phyloP scores from a whole-genome alignment of 306 rosid genomes.

The Corylus americana region DNA sequence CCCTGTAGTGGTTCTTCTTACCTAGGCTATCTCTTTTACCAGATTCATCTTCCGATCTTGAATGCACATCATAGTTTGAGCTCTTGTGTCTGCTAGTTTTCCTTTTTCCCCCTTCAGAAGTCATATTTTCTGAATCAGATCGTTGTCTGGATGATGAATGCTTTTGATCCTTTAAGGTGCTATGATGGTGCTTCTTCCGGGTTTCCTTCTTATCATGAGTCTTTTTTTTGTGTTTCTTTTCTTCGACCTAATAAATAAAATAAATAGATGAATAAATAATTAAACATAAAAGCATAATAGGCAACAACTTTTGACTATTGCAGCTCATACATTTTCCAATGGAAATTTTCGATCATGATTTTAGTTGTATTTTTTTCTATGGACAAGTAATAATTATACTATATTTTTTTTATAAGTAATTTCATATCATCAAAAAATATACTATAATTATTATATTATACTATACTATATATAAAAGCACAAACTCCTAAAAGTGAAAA shows the following conservation, averaged over 20 bases:
- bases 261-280: neutral
- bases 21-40: conserved; percentile 34
- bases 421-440: too few relatives aligned
- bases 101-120: conserved; percentile 41
- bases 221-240: conserved; percentile 45
- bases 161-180: conserved; percentile 51
- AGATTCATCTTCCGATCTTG: conserved; percentile 34
- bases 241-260: conserved; percentile 48
- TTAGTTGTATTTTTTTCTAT: neutral
- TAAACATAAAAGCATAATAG: conserved; percentile 8
- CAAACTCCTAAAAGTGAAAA: neutral
- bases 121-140: conserved; percentile 54
- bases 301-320: neutral
- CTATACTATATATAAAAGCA: too few relatives aligned
- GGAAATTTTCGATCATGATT: neutral
- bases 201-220: conserved; percentile 47
- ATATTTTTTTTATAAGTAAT: neutral
- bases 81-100: conserved; percentile 30
- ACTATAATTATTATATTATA: too few relatives aligned
- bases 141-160: conserved; percentile 35
- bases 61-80: conserved; percentile 36
- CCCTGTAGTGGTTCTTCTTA: conserved; percentile 31
- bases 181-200: conserved; percentile 58
- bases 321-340: neutral
- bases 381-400: neutral